Evolutionary conservation across 1,284 basidiomycete species (phyloP).

Genomic region (Cystobasidium slooffiae): DNA sequence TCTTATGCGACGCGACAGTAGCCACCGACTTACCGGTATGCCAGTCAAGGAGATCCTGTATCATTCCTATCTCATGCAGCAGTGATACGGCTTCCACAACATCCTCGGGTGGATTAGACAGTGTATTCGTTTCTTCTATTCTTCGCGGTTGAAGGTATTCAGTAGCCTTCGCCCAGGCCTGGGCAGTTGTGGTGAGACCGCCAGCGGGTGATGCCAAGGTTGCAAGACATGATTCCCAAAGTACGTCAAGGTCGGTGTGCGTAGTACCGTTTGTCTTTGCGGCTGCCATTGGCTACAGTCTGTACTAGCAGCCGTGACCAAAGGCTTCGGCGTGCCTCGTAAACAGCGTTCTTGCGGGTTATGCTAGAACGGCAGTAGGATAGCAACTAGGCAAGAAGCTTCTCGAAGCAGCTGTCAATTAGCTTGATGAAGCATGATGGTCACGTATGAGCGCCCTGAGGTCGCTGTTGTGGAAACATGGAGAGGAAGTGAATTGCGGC

Average conservation of each 20-base stretch:
- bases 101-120: constrained; percentile 11
- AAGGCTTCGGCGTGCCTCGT: not conserved
- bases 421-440: no score
- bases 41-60: constrained; percentile 65
- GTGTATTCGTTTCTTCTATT: constrained; percentile 19
- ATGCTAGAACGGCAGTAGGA: no score
- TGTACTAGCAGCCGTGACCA: not conserved
- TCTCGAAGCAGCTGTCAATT: no score
- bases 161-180: constrained; percentile 45
- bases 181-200: constrained; percentile 3
- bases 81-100: constrained; percentile 20
- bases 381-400: no score
- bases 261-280: not conserved
- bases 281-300: not conserved
- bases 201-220: constrained; percentile 2
- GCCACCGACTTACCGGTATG: constrained; percentile 64
- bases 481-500: no score
- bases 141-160: constrained; percentile 38
- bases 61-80: constrained; percentile 48
- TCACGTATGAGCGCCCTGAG: no score
- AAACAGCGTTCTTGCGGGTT: constrained; percentile 4
- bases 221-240: constrained; percentile 15
- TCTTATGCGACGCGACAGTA: not conserved
- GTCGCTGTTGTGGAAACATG: no score
- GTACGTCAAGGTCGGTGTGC: constrained; percentile 6